A percentile compares a stretch with the other conserved stretches of the same genome.
Conservation (phyloP, 1,284 basidiomycete genomes). For the Melampsora abietis-canadensis region DNA sequence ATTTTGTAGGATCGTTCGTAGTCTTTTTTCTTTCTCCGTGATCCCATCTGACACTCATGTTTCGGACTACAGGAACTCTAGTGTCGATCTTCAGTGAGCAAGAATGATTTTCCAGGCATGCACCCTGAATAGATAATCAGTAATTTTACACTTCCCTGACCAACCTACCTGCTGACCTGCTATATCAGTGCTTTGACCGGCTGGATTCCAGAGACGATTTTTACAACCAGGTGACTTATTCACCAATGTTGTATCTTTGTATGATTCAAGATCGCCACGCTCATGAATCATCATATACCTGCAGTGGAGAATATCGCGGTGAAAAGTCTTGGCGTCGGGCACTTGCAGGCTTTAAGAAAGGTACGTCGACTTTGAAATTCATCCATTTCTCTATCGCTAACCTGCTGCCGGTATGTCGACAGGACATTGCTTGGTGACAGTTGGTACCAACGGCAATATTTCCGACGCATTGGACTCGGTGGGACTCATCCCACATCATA, state of each 20-base stretch:
- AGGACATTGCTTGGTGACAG: slow-evolving; percentile 37
- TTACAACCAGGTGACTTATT: slow-evolving; percentile 16
- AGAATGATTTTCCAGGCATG: neutral
- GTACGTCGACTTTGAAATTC: neutral
- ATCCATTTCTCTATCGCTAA: neutral
- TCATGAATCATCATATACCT: neutral
- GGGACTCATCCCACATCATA: slow-evolving; percentile 34
- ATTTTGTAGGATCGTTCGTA: slow-evolving; percentile 40
- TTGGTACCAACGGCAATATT: slow-evolving; percentile 33
- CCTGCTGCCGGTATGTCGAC: neutral
- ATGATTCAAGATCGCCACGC: neutral
- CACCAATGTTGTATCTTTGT: neutral
- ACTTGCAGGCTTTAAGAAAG: slow-evolving; percentile 23
- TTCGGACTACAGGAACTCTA: slow-evolving; percentile 26
- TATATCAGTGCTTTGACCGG: slow-evolving; percentile 35
- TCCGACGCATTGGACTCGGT: slow-evolving; percentile 18
- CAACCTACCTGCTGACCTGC: neutral
- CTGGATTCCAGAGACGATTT: slow-evolving; percentile 39
- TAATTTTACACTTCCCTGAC: neutral
- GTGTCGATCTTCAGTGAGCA: slow-evolving; percentile 36
- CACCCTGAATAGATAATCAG: neutral
- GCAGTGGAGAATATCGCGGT: slow-evolving; percentile 32
- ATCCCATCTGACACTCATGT: neutral
- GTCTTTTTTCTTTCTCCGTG: neutral
- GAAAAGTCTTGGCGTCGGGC: slow-evolving; percentile 29